Base-by-base conservation (phyloP, 148 eudicot species). In the Arctostaphylos glauca region DNA sequence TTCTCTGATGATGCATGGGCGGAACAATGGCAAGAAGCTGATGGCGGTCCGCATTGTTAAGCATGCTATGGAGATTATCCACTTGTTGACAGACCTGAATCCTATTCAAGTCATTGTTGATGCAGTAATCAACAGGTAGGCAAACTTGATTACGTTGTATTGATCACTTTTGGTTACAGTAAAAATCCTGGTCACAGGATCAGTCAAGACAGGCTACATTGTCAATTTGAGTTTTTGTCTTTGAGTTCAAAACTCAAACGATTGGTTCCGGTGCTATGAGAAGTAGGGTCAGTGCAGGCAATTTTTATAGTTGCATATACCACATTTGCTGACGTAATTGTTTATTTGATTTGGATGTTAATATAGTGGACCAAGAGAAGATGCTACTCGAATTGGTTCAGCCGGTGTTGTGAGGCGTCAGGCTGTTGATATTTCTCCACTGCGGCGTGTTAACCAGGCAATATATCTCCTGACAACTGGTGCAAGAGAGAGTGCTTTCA, bases 61-160 rank as follows among this genome's bases (percentile, higher is more conserved):
- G 87, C 92, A 90, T 80, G 90, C 92, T 21, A 90, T 90, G 92
- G 92, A 88, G 50, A 90, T 90, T 79, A 90, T 90, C 83, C 90
- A 90, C 80, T 76, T 90, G 76, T 78, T 90, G 55, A 90, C 90
- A 13, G 90, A 90, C 81, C 81, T 13, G 21, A 85, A 88, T 48
- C 90, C 90, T 60, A 85, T 87, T 21, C 87, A 87, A 77, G 82
- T 87, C 79, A 85, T 88, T 54, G 92, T 90, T 38, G 89, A 88
- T 88, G 92, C 92, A 76, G 89, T 90, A 9, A 84, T 90, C 64
- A 90, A 90, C 89, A 90, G 92, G 92, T 90, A 84, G 3, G 43
- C 4, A 41, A 23, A 10, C 21, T 60, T 64, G 70, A 62, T 62
- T 3, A 9, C 21, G 5, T 9, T 64, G 9, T 64, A 41, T 23